Percentiles rank a stretch among this genome's conserved stretches.
Conservation (phyloP, 768 basidiomycete species). For the Gloeophyllum trabeum region DNA sequence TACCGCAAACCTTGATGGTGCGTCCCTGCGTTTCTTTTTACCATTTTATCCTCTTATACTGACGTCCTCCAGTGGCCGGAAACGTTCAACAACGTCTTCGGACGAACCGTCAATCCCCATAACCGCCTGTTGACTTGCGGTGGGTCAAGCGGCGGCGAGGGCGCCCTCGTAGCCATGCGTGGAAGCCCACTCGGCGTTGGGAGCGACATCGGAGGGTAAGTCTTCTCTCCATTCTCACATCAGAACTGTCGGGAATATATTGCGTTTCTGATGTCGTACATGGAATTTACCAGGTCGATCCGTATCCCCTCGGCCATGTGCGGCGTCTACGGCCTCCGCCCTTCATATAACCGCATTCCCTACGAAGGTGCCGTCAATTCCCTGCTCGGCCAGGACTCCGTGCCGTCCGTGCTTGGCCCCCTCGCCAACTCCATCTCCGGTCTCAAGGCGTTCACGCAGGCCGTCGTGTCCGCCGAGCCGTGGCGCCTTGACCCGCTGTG, state of each 20-base stretch:
- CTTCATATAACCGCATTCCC: slow-evolving; percentile 43
- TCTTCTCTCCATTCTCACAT: background rate
- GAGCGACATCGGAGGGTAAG: slow-evolving; percentile 51
- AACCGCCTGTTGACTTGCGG: slow-evolving; percentile 46
- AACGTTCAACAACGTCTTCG: slow-evolving; percentile 51
- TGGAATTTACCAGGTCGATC: slow-evolving; percentile 35
- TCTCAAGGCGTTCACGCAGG: slow-evolving; percentile 40
- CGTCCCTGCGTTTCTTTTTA: slow-evolving; percentile 2
- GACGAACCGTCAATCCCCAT: slow-evolving; percentile 50
- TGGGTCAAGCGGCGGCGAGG: slow-evolving; percentile 61
- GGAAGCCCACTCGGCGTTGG: slow-evolving; percentile 53
- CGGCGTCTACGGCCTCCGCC: slow-evolving; percentile 47
- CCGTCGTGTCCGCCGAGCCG: slow-evolving; percentile 35
- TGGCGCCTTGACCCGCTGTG: slow-evolving; percentile 46
- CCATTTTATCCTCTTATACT: slow-evolving; percentile 1
- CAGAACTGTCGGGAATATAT: background rate
- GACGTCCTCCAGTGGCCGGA: slow-evolving; percentile 31
- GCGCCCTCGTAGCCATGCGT: slow-evolving; percentile 47
- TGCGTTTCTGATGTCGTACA: background rate
- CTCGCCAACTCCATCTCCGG: slow-evolving; percentile 39
- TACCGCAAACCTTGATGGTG: slow-evolving; percentile 71
- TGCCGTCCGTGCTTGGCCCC: slow-evolving; percentile 46
- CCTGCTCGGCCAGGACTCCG: slow-evolving; percentile 43
- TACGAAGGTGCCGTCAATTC: slow-evolving; percentile 39
- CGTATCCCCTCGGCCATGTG: slow-evolving; percentile 48